phyloP scores from a whole-genome alignment of 2,329 filamentous ascomycete species.

The Aspergillus ochraceus region DNA sequence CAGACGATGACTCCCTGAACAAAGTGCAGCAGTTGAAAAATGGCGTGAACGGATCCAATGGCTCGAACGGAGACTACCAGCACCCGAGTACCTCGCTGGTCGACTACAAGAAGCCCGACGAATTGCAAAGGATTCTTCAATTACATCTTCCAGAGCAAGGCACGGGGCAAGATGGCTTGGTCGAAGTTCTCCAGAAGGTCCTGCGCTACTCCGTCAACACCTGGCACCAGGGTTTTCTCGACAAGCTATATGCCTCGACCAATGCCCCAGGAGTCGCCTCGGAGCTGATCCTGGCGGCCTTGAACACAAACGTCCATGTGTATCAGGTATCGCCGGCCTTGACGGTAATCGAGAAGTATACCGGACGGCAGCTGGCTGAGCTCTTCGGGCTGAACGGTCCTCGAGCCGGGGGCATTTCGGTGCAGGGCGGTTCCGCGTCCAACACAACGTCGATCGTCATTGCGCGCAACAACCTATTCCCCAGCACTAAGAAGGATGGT shows the following conservation, averaged over 20 bases:
- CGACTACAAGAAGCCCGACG: constrained; percentile 60
- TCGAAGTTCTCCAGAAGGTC: constrained; percentile 69
- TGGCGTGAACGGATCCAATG: constrained; percentile 23
- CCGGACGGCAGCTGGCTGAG: constrained; percentile 68
- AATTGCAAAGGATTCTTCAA: constrained; percentile 56
- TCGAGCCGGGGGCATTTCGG: constrained; percentile 69
- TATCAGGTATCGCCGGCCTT: constrained; percentile 91
- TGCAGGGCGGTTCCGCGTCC: constrained; percentile 78
- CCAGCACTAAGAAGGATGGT: constrained; percentile 71
- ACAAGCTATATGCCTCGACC: constrained; percentile 90
- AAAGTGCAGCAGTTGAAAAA: constrained; percentile 9
- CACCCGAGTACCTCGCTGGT: constrained; percentile 61
- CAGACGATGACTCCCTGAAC: constrained; percentile 34
- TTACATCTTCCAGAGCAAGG: constrained; percentile 59
- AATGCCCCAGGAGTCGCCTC: constrained; percentile 83
- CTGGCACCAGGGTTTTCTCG: constrained; percentile 96
- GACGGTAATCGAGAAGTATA: constrained; percentile 83
- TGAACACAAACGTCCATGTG: constrained; percentile 95
- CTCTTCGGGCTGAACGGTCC: constrained; percentile 75
- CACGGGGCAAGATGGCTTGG: constrained; percentile 66
- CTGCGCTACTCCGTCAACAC: constrained; percentile 91
- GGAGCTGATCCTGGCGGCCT: constrained; percentile 76
- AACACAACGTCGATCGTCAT: constrained; percentile 85
- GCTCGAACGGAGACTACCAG: constrained; percentile 52
- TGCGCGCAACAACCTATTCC: constrained; percentile 82